phyloP scores from a whole-genome alignment of 2,329 filamentous ascomycete species.

The Laburnicola sp. region DNA sequence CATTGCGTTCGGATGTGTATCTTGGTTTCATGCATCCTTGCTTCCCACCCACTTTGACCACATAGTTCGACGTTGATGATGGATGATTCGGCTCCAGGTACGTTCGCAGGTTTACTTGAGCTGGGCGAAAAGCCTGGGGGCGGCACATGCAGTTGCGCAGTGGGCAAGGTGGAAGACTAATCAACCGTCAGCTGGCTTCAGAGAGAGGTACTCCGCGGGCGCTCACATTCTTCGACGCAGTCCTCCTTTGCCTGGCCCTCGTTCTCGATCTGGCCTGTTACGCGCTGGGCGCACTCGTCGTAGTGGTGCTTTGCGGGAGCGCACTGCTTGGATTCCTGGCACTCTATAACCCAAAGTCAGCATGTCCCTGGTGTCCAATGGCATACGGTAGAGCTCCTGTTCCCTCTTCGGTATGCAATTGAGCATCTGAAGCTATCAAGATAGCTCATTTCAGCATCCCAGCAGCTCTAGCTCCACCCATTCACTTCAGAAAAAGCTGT shows the following conservation, averaged over 20 bases:
- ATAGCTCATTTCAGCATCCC: not conserved
- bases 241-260: slow-evolving; percentile 83
- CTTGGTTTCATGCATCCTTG: slow-evolving; percentile 18
- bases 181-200: slow-evolving; percentile 10
- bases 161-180: slow-evolving; percentile 98
- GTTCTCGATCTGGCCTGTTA: slow-evolving; percentile 70
- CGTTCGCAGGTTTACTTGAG: slow-evolving; percentile 70
- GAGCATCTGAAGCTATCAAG: slow-evolving; percentile 11
- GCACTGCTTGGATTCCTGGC: slow-evolving; percentile 83
- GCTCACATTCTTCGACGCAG: slow-evolving; percentile 98
- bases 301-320: slow-evolving; percentile 93
- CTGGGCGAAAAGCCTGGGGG: slow-evolving; percentile 90
- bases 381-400: not conserved
- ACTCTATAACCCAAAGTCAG: slow-evolving; percentile 64
- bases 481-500: not conserved
- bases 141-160: slow-evolving; percentile 90
- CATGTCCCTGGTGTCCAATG: slow-evolving; percentile 11
- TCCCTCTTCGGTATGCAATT: slow-evolving; percentile 9
- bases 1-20: slow-evolving; percentile 28
- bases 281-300: slow-evolving; percentile 96
- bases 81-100: slow-evolving; percentile 12
- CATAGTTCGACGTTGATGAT: slow-evolving; percentile 18
- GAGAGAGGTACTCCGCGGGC: not conserved
- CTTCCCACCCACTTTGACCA: slow-evolving; percentile 21
- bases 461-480: not conserved